Evolutionary conservation across 331 rosid genomes (phyloP).

Genomic region (Prunus yedoensis): DNA sequence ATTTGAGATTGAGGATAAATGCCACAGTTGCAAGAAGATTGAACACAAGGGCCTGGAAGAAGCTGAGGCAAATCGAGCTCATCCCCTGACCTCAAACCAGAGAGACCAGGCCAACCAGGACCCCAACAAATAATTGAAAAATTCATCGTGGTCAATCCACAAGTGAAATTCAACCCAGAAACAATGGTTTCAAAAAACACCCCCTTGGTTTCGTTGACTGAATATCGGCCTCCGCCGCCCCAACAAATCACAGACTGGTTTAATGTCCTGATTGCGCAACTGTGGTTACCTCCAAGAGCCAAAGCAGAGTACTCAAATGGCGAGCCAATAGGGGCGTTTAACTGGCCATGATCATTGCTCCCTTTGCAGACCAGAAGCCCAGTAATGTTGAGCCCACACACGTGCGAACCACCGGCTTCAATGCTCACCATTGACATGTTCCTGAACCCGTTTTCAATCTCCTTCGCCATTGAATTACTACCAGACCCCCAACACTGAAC

Average conservation of each 20-base stretch:
- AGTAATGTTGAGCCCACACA: conserved; percentile 60
- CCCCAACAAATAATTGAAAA: conserved; percentile 89
- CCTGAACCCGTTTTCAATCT: conserved; percentile 42
- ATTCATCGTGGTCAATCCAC: conserved; percentile 59
- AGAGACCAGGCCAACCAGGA: conserved; percentile 57
- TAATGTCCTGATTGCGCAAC: conserved; percentile 56
- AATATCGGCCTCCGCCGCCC: conserved; percentile 63
- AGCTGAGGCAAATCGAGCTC: conserved; percentile 49
- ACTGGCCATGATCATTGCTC: conserved; percentile 61
- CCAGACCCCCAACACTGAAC: conserved; percentile 76
- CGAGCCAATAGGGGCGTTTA: conserved; percentile 45
- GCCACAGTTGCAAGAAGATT: conserved; percentile 53
- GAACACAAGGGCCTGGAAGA: conserved; percentile 91
- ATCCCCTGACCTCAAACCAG: conserved; percentile 15
- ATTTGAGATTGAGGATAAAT: conserved; percentile 47
- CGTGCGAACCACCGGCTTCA: conserved; percentile 71
- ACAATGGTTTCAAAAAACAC: conserved; percentile 60
- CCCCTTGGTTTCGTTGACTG: conserved; percentile 23
- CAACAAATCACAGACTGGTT: conserved; percentile 76
- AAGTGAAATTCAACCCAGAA: conserved; percentile 72
- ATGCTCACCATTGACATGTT: conserved; percentile 55
- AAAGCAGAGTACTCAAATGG: conserved; percentile 46
- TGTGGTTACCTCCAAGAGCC: conserved; percentile 69
- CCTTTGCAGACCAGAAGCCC: conserved; percentile 70
- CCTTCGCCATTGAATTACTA: conserved; percentile 8